A percentile compares a stretch with the other conserved stretches of the same genome.
Evolutionary conservation across 495 filamentous ascomycete genomes (phyloP).

Genomic region (Penicillium crystallinum): DNA sequence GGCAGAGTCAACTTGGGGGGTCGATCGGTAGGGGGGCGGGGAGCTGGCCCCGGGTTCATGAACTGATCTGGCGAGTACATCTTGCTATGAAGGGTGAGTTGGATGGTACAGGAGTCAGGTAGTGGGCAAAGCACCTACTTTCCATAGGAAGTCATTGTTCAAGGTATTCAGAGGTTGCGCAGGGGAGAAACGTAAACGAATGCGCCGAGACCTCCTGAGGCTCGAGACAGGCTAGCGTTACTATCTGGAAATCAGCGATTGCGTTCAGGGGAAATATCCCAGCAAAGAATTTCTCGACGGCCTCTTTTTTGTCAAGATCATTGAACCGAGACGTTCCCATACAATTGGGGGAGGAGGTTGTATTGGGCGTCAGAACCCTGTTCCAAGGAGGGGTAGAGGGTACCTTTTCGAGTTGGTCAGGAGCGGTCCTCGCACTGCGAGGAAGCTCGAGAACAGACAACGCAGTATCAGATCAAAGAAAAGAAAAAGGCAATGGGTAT

Average conservation of each 20-base stretch:
- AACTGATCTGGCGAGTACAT: conserved; percentile 70
- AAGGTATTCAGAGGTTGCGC: conserved; percentile 5
- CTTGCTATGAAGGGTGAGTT: conserved; percentile 26
- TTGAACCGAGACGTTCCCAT: background rate
- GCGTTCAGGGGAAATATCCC: background rate
- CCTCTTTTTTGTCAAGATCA: background rate
- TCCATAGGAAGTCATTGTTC: conserved; percentile 33
- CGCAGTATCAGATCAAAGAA: conserved; percentile 2
- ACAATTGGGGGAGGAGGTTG: background rate
- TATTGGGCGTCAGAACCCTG: background rate
- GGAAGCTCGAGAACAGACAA: conserved; percentile 14
- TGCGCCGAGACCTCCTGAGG: conserved; percentile 29
- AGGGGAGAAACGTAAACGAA: conserved; percentile 13
- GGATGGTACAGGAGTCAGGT: background rate
- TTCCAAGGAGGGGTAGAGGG: conserved; percentile 2
- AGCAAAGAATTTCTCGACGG: background rate
- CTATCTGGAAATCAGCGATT: background rate
- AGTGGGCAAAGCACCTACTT: conserved; percentile 30
- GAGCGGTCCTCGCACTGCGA: conserved; percentile 28
- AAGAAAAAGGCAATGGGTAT: conserved; percentile 7
- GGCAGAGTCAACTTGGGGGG: conserved; percentile 63
- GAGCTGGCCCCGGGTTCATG: conserved; percentile 95
- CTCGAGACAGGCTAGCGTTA: conserved; percentile 1
- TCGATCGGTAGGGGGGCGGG: conserved; percentile 79
- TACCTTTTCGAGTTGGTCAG: background rate